These are phyloP conservation scores for Penicillium rolfsii DNA, from an alignment of 2,329 filamentous ascomycete species.

Conservation along the genomic window DNA sequence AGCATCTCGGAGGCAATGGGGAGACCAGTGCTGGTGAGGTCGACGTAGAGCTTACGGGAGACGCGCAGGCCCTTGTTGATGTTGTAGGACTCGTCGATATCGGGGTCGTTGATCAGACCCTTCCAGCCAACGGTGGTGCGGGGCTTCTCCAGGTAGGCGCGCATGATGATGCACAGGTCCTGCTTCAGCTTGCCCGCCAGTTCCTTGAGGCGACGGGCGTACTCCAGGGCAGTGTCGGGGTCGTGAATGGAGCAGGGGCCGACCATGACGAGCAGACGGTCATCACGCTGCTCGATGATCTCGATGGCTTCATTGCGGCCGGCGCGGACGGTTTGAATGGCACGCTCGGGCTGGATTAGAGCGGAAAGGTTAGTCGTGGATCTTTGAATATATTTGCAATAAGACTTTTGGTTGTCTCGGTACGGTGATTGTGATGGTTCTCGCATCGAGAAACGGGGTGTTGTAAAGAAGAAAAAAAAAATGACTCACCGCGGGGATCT, in stretches of 20 bases:
- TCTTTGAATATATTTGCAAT: slow-evolving; percentile 30
- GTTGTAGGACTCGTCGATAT: slow-evolving; percentile 95
- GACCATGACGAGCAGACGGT: slow-evolving; percentile 90
- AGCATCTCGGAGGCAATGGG: slow-evolving; percentile 98
- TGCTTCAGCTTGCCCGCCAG: slow-evolving; percentile 77
- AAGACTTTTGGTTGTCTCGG: not conserved
- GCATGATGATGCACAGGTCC: slow-evolving; percentile 93
- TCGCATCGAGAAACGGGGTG: slow-evolving; percentile 63
- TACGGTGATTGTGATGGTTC: not conserved
- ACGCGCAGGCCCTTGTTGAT: slow-evolving; percentile 98
- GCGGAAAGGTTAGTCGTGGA: slow-evolving; percentile 21
- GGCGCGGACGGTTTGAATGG: slow-evolving; percentile 48
- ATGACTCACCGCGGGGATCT: slow-evolving; percentile 71
- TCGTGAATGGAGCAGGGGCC: slow-evolving; percentile 98
- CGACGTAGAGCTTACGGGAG: slow-evolving; percentile 89
- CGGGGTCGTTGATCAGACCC: slow-evolving; percentile 97
- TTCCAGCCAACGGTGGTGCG: slow-evolving; percentile 99
- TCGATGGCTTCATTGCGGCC: slow-evolving; percentile 63
- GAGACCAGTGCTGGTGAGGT: slow-evolving; percentile 84
- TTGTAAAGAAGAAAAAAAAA: slow-evolving; percentile 50
- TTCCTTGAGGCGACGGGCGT: slow-evolving; percentile 75
- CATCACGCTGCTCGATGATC: slow-evolving; percentile 74
- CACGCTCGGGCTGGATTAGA: slow-evolving; percentile 40
- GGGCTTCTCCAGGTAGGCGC: slow-evolving; percentile 98
- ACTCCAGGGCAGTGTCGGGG: slow-evolving; percentile 83